Conservation (phyloP, 2,329 filamentous ascomycete species). For the Claviceps quebecensis region DNA sequence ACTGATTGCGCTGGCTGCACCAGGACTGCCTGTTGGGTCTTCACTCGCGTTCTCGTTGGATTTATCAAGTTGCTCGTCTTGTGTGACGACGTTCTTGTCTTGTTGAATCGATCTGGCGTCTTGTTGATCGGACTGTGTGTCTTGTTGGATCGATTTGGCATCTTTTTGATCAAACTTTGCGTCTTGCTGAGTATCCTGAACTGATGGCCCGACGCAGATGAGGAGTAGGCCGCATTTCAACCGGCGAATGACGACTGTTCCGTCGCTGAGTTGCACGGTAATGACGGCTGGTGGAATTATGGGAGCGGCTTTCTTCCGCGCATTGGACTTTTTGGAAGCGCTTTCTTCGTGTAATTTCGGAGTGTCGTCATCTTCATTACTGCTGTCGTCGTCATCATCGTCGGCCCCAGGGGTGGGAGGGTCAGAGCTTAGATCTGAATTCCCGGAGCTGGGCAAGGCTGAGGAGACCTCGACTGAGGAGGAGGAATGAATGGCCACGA, state of each 20-base stretch:
- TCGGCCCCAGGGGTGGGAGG: constrained; percentile 13
- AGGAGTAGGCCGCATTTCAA: constrained; percentile 47
- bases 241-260: constrained; percentile 43
- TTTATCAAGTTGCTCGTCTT: neutral
- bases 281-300: constrained; percentile 28
- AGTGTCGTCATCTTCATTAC: neutral
- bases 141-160: too few species aligned
- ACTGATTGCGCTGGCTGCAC: constrained; percentile 28
- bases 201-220: constrained; percentile 40
- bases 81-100: neutral
- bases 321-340: neutral
- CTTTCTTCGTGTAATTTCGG: neutral
- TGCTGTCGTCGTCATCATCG: constrained; percentile 14
- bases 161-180: constrained; percentile 4
- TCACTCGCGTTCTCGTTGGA: constrained; percentile 4
- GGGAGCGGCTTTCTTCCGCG: constrained; percentile 3
- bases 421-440: constrained; percentile 13
- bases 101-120: too few species aligned
- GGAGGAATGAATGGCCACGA: constrained; percentile 43
- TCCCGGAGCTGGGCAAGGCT: constrained; percentile 24
- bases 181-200: constrained; percentile 12
- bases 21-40: constrained; percentile 21
- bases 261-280: constrained; percentile 44
- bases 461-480: constrained; percentile 27
- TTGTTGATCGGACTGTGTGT: too few species aligned